Evolutionary conservation across 345 rosid species (phyloP), one percentile per base, ranked within the genome.

Genomic region (Clausena lansium): DNA sequence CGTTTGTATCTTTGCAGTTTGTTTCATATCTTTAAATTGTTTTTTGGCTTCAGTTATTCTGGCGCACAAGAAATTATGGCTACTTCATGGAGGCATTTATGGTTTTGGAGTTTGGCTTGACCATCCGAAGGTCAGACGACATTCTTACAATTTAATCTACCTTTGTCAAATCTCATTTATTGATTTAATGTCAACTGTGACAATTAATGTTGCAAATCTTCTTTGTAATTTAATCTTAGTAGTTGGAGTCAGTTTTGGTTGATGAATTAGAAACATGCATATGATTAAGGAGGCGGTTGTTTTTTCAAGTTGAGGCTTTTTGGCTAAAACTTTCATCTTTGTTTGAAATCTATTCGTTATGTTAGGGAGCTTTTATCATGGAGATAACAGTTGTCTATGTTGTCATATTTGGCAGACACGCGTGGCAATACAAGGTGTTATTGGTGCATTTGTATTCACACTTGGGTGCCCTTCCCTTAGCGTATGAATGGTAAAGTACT

Each of bases 81-180:
- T 96, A 94, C 79, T 85, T 92, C 75, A 75, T 92, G 75, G 99
- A 92, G 86, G 98, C 98, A 19, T 88, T 94, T 76, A 88, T 94
- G 97, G 89, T 94, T 82, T 89, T 94, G 89, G 99, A 94, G 87
- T 86, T 92, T 71, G 99, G 99, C 50, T 86, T 96, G 88, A 79
- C 88, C 62, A 82, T 96, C 79, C 83, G 94, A 85, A 85, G 92
- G 99, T 94, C 59, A 88, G 89, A 41, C 63, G 15, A 67, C 61
- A 5, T 50, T 74, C 75, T 69, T 41, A 45, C 39, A 55, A 71
- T n/a, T 73, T n/a, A 36, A 7, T 75, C 41, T 71, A 25, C 71
- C 36, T 38, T 65, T 76, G 55, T 36, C 45, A 41, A 28, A 61
- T 62, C 32, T 19, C 24, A 7, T 76, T 71, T 45, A 38, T n/a